Conservation (phyloP, 2,329 filamentous ascomycete genomes). For the Penicillium rolfsii region DNA sequence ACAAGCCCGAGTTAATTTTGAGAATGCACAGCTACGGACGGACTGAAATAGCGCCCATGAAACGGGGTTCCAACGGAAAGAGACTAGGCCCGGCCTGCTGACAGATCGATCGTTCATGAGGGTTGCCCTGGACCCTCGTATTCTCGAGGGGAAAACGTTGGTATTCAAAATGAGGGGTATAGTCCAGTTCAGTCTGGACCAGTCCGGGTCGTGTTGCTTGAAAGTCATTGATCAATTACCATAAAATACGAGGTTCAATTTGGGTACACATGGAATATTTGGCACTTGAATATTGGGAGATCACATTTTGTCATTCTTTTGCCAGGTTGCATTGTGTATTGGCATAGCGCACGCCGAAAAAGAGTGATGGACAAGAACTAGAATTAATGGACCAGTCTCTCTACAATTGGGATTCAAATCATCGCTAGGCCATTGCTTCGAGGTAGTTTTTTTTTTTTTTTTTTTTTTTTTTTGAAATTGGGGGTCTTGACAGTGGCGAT, state of each 20-base stretch:
- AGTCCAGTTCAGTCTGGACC: conserved; percentile 2
- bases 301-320: not conserved
- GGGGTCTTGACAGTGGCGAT: not conserved
- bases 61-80: not conserved
- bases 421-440: not conserved
- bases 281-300: not conserved
- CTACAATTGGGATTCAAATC: not conserved
- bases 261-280: not conserved
- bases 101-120: conserved; percentile 23
- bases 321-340: not conserved
- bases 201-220: not conserved
- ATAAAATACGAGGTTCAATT: not conserved
- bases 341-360: not conserved
- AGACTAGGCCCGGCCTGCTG: conserved; percentile 15
- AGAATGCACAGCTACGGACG: not conserved
- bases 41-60: not conserved
- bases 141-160: not conserved
- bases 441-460: not conserved
- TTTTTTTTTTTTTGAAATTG: not conserved
- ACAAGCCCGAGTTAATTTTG: not conserved
- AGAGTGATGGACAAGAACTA: not conserved
- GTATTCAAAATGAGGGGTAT: conserved; percentile 7
- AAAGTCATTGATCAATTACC: not conserved
- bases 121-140: not conserved
- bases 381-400: not conserved